These are phyloP conservation scores for Geotrichum histeridarum DNA, from an alignment of 1,139 yeast genomes.

Conservation along the genomic window DNA sequence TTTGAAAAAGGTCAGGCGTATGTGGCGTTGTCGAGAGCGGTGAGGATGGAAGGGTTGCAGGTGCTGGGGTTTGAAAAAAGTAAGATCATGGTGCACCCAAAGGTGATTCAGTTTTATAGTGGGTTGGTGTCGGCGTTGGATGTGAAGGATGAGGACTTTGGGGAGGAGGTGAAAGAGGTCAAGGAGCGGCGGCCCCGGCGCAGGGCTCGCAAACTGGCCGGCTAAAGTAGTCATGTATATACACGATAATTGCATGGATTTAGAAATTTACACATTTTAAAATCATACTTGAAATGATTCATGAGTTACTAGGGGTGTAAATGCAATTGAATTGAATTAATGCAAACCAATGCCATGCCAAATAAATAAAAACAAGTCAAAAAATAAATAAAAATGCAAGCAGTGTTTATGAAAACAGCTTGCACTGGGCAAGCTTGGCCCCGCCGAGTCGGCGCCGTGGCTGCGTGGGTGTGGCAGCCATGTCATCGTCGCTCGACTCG, in stretches of 20 bases:
- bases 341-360: conserved; percentile 1
- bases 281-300: too few species aligned
- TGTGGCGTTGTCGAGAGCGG: conserved; percentile 86
- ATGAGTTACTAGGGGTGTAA: too few species aligned
- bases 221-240: neutral
- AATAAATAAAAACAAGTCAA: conserved; percentile 1
- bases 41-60: conserved; percentile 70
- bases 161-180: neutral
- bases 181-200: neutral
- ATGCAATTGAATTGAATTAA: neutral
- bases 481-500: neutral
- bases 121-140: conserved; percentile 16
- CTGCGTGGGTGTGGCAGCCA: conserved; percentile 4
- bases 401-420: neutral
- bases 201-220: conserved; percentile 2
- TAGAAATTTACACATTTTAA: too few species aligned
- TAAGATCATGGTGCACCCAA: conserved; percentile 57
- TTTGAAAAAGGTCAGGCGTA: conserved; percentile 96
- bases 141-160: conserved; percentile 4
- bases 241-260: neutral
- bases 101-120: conserved; percentile 56
- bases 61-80: conserved; percentile 60
- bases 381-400: conserved; percentile 1
- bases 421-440: conserved; percentile 10
- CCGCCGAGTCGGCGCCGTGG: conserved; percentile 10